Evolutionary conservation across 192 early-diverging fungal species (phyloP), one percentile per base, ranked within the genome.

Genomic region (Rhizoclosmatium sp.): DNA sequence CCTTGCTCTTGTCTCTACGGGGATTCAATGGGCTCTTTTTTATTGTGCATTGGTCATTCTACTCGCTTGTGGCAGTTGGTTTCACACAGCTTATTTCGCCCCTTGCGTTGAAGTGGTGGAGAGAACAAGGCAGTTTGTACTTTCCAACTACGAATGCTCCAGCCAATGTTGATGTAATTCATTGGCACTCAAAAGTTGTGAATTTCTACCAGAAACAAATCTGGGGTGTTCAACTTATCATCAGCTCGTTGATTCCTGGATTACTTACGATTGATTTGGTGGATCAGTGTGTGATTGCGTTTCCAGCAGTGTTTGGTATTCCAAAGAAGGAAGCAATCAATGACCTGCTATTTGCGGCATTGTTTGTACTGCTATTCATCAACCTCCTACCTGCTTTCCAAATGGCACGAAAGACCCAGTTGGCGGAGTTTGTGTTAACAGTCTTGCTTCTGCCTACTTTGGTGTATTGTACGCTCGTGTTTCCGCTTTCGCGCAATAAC

Each of bases 341-440:
- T 40, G 86, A 87, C 61, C 23, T 79, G 4, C 3, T 81, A 40
- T 83, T 83, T 58, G 65, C 78, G 7, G 1, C 78, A 3, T 19
- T 75, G 68, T 70, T 80, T 49, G 42, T 68, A 31, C 40, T 87
- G 4, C 41, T 73, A 19, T 54, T 60, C 31, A 40, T 83, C 19
- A 78, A 81, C 71, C 65, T 87, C 12, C 61, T 83, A 44, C 83
- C 85, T 10, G 67, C 65, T 1, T 49, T 87, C 45, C 69, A 81
- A 42, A 77, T 76, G 59, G 40, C 65, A 21, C 67, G 65, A 44
- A 80, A 71, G 45, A 47, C 82, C 40, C 39, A 42, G 44, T 7
- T 81, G 67, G 66, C n/a, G 58, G 69, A 71, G 42, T 10, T 49
- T 46, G 21, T 54, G 75, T 19, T 78, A 12, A 23, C 23, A 5